A percentile compares a stretch with the other conserved stretches of the same genome.
These are phyloP conservation scores for Aspergillus ibericus DNA, from an alignment of 2,329 filamentous ascomycete species.

Conservation along the genomic window DNA sequence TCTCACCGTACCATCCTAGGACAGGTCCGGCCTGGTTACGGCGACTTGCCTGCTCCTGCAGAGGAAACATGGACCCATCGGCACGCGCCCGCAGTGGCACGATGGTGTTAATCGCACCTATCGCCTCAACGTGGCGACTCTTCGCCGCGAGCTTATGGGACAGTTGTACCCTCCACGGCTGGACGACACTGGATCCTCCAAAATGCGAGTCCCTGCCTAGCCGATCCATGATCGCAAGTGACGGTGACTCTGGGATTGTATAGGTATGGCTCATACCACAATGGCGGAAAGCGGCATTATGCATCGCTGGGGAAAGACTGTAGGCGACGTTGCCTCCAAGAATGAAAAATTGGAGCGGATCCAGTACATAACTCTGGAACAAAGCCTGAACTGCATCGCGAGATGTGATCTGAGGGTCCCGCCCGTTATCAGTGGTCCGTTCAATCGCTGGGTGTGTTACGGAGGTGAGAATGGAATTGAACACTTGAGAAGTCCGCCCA, in stretches of 20 bases:
- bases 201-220: constrained; percentile 41
- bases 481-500: constrained; percentile 46
- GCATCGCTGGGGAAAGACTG: constrained; percentile 46
- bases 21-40: constrained; percentile 45
- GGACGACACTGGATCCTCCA: constrained; percentile 45
- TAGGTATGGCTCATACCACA: constrained; percentile 44
- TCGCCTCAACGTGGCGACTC: constrained; percentile 45
- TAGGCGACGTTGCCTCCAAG: constrained; percentile 44
- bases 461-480: constrained; percentile 42
- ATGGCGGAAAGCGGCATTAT: constrained; percentile 43
- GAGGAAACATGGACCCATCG: constrained; percentile 37
- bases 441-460: constrained; percentile 44
- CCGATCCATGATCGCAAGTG: constrained; percentile 39
- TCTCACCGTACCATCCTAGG: constrained; percentile 46
- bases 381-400: constrained; percentile 40
- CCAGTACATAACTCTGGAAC: constrained; percentile 43
- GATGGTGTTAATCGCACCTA: constrained; percentile 48
- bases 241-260: constrained; percentile 38
- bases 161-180: constrained; percentile 45
- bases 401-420: constrained; percentile 39
- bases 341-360: constrained; percentile 45
- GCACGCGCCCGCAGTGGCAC: constrained; percentile 42
- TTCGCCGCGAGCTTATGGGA: constrained; percentile 40
- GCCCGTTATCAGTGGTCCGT: constrained; percentile 20
- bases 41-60: constrained; percentile 42